Conservation (phyloP, 2,329 filamentous ascomycete genomes). For the Orbilia quercus region DNA sequence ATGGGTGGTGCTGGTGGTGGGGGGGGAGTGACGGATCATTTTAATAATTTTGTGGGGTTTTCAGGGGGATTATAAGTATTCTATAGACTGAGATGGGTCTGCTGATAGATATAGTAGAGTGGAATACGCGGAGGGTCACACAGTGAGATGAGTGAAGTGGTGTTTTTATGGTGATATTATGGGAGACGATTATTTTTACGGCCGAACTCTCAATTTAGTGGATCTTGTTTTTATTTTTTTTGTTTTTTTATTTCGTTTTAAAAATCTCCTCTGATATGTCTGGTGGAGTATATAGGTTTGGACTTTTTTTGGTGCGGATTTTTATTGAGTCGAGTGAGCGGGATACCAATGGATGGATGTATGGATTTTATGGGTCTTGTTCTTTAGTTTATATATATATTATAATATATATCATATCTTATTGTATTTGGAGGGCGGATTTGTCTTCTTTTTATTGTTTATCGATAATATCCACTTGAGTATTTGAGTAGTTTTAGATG, state of each 20-base stretch:
- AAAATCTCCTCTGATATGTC: not conserved
- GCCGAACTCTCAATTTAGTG: not conserved
- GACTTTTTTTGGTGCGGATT: slow-evolving; percentile 21
- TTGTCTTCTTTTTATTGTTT: too few relatives aligned
- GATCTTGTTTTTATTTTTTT: slow-evolving; percentile 4
- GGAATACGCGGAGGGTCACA: too few relatives aligned
- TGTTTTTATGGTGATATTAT: too few relatives aligned
- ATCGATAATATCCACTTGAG: too few relatives aligned
- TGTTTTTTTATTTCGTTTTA: too few relatives aligned
- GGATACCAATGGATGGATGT: slow-evolving; percentile 30
- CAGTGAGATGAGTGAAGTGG: too few relatives aligned
- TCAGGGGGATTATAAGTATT: slow-evolving; percentile 33
- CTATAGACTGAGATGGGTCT: not conserved
- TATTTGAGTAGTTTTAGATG: too few relatives aligned
- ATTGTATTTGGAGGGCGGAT: too few relatives aligned
- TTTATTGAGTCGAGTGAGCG: slow-evolving; percentile 11
- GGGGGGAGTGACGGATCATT: slow-evolving; percentile 33
- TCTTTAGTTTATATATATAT: not conserved
- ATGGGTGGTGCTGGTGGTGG: slow-evolving; percentile 12
- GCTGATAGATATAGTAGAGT: too few relatives aligned
- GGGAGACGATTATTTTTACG: too few relatives aligned
- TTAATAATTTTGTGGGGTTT: slow-evolving; percentile 55
- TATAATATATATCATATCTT: not conserved
- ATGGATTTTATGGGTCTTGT: slow-evolving; percentile 9
- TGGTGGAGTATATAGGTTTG: slow-evolving; percentile 39